phyloP scores from a whole-genome alignment of 23 red algal genomes.

The Gracilaria caudata region DNA sequence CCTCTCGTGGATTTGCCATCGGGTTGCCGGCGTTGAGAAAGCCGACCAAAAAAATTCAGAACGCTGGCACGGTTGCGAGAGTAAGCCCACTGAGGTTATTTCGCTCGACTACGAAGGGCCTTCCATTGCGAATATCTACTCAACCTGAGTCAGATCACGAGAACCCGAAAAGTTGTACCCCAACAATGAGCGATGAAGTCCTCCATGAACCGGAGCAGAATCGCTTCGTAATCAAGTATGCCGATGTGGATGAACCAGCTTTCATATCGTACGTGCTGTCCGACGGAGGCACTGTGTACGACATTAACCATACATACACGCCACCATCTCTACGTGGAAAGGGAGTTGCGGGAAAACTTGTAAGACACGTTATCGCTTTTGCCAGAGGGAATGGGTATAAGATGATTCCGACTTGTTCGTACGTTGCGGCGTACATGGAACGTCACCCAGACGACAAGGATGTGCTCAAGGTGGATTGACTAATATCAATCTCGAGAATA shows the following conservation, averaged over 20 bases:
- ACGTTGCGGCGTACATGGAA: slow-evolving; percentile 59
- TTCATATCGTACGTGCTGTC: slow-evolving; percentile 45
- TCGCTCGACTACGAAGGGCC: neutral
- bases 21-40: neutral
- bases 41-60: neutral
- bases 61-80: neutral
- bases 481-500: no score
- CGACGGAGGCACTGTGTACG: neutral
- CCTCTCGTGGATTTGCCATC: neutral
- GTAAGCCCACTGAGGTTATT: neutral
- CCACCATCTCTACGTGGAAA: slow-evolving; percentile 59
- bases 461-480: slow-evolving; percentile 23
- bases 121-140: neutral
- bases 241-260: slow-evolving; percentile 28
- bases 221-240: slow-evolving; percentile 6
- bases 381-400: slow-evolving; percentile 34
- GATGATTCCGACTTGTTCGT: slow-evolving; percentile 79
- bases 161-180: neutral
- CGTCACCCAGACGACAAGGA: slow-evolving; percentile 52
- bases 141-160: neutral
- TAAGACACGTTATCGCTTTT: slow-evolving; percentile 41
- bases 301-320: slow-evolving; percentile 72
- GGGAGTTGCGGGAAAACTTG: slow-evolving; percentile 63
- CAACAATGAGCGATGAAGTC: slow-evolving; percentile 11
- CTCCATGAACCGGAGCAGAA: slow-evolving; percentile 10